Percentiles rank a stretch among this genome's conserved stretches.
Evolutionary conservation across 169 alveolate genomes (phyloP).

Genomic region (Pseudocohnilembus persalinus): DNA sequence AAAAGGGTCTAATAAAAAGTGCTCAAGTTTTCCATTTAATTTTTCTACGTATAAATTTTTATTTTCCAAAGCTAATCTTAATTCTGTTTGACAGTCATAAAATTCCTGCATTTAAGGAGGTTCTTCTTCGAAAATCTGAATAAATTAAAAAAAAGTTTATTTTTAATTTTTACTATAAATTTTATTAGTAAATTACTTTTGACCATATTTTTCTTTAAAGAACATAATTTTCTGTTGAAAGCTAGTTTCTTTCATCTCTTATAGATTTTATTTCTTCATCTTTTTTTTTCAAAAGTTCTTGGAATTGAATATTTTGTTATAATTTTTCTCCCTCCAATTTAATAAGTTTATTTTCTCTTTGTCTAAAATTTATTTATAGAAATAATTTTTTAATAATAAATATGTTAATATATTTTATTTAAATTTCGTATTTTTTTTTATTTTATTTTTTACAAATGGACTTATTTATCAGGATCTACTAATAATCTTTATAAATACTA

Average conservation of each 20-base stretch:
- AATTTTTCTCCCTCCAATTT: neutral
- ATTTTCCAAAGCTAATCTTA: neutral
- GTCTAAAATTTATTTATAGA: neutral
- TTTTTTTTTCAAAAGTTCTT: neutral
- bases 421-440: no score
- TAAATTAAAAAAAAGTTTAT: no score
- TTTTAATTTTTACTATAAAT: no score
- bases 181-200: neutral
- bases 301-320: neutral
- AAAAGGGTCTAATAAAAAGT: neutral
- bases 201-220: neutral
- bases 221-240: neutral
- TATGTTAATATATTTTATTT: no score
- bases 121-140: neutral
- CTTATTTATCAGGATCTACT: neutral
- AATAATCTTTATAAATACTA: neutral
- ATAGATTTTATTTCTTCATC: neutral
- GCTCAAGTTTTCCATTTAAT: neutral
- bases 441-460: neutral
- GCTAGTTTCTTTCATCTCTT: neutral
- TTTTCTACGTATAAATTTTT: neutral
- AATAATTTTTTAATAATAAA: no score
- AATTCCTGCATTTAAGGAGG: neutral
- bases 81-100: neutral
- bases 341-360: neutral